Evolutionary conservation across 1,284 basidiomycete species (phyloP).

Genomic region (Ustilago crameri): DNA sequence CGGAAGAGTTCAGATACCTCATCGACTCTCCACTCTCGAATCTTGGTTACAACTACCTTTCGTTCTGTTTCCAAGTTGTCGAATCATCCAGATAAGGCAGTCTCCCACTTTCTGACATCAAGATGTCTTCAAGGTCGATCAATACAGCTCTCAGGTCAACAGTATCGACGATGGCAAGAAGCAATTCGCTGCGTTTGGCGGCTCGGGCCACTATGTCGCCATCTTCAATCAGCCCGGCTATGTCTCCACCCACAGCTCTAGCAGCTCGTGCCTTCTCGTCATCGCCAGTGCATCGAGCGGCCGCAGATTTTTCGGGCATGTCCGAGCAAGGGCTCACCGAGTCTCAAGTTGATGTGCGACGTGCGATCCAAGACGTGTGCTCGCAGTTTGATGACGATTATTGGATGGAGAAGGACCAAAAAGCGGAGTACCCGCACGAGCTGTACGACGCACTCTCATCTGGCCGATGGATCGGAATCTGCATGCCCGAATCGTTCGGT

Average conservation of each 20-base stretch:
- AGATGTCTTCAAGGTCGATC: slow-evolving; percentile 5
- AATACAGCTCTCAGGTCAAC: not conserved
- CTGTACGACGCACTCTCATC: slow-evolving; percentile 46
- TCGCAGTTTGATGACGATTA: slow-evolving; percentile 47
- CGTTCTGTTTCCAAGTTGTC: too few relatives aligned
- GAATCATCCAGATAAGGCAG: too few relatives aligned
- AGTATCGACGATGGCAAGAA: not conserved
- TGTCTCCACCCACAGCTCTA: not conserved
- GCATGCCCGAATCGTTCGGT: slow-evolving; percentile 57
- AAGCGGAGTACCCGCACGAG: slow-evolving; percentile 51
- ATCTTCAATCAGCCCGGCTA: not conserved
- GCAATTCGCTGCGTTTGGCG: not conserved
- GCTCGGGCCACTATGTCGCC: not conserved
- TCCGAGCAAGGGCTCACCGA: slow-evolving; percentile 49
- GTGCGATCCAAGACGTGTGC: slow-evolving; percentile 39
- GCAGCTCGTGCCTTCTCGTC: not conserved
- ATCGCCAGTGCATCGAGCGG: not conserved
- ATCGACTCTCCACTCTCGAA: too few relatives aligned
- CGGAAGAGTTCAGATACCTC: not conserved
- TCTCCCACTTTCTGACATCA: not conserved
- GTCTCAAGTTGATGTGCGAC: slow-evolving; percentile 50
- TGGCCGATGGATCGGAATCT: slow-evolving; percentile 52
- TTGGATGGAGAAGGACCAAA: slow-evolving; percentile 47
- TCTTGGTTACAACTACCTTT: too few relatives aligned
- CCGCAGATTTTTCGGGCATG: slow-evolving; percentile 36